Evolutionary conservation across 169 alveolate species (phyloP).

Genomic region (Amoebophrya sp.): DNA sequence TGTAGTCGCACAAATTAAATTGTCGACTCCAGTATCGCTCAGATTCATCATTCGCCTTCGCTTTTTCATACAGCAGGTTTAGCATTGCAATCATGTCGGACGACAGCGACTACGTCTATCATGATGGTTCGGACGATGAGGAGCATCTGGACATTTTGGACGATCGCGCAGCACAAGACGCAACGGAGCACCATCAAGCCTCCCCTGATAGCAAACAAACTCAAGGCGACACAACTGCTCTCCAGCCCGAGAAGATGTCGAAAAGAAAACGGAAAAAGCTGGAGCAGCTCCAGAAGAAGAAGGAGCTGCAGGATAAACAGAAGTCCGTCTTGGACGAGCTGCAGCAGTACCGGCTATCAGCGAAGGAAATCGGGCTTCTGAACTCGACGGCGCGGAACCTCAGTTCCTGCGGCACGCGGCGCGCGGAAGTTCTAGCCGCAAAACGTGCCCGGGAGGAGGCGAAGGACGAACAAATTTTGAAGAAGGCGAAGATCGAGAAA

Average conservation of each 20-base stretch:
- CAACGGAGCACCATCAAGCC: not conserved
- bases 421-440: not conserved
- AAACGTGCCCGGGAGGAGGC: too few relatives aligned
- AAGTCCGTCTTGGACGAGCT: constrained; percentile 29
- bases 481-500: not conserved
- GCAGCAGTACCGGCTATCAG: constrained; percentile 4
- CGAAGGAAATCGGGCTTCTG: not conserved
- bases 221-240: not conserved
- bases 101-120: not conserved
- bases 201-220: not conserved
- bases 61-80: too few relatives aligned
- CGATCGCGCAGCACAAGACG: not conserved
- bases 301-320: not conserved
- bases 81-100: too few relatives aligned
- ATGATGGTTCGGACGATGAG: not conserved
- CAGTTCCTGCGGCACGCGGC: not conserved
- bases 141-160: not conserved
- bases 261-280: constrained; percentile 37
- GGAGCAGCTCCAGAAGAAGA: constrained; percentile 36
- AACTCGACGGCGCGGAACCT: not conserved
- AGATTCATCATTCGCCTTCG: too few relatives aligned
- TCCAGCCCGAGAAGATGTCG: constrained; percentile 32
- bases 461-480: not conserved
- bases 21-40: too few relatives aligned
- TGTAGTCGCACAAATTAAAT: too few relatives aligned